Evolutionary conservation across 192 early-diverging fungal genomes (phyloP), one percentile per base, ranked within the genome.

Genomic region (Podila horticola): DNA sequence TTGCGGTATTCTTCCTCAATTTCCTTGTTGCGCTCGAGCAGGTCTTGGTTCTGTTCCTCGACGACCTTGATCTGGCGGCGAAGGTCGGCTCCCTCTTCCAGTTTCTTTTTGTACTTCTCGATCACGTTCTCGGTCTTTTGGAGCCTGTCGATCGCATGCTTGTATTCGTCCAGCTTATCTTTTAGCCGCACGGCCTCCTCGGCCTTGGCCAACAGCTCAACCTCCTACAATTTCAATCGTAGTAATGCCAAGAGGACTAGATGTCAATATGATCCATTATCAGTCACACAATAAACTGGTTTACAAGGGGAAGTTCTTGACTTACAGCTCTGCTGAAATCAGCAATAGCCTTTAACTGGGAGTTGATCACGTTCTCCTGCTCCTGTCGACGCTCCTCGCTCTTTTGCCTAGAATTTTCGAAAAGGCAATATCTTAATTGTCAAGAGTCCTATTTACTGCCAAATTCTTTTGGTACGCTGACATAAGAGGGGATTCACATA

Each of bases 41-140:
- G 83, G 12, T 89, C 83, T 9, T 88, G 84, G 73, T 94, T 94
- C 72, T 93, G 91, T 34, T 95, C 91, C 67, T 97, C 96, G 19
- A 95, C 67, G 22, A 84, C 88, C 61, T 94, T 94, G 65, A 97
- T 86, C 69, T 95, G 91, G 61, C 92, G 88, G 45, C 91, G 86
- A 57, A 97, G 63, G 66, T 98, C 95, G 0, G 88, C 90, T 49
- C 87, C 91, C 57, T 98, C 97, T 65, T 98, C 97, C 7, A 97
- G 86, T 58, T 96, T 94, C 84, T 96, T 97, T 75, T 96, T 97
- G 84, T 96, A 99, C 81, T 97, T 98, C 79, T 98, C 97, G 71
- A 97, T 91, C 34, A 96, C 91, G 34, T 95, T 94, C 76, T 99
- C 98, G 3, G 94, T 90, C 87, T 97, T 97, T 86, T 93, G 92